Conservation (phyloP, 2,329 filamentous ascomycete species). For the Pyricularia grisea region DNA sequence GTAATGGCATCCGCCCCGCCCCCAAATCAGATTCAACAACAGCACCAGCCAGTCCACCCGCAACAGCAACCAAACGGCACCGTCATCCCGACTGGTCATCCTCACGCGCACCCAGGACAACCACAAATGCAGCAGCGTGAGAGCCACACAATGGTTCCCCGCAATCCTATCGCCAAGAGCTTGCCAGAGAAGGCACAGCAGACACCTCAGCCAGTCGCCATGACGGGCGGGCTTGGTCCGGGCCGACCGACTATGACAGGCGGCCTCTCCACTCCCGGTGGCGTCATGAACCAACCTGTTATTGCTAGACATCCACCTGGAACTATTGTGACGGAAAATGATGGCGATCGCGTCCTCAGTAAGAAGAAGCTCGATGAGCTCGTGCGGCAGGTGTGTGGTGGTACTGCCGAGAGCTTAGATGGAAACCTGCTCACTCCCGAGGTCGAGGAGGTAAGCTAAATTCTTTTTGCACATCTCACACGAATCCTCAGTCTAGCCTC, state of each 20-base stretch:
- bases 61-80: conserved; percentile 15
- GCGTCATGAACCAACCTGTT: conserved; percentile 80
- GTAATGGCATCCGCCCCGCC: conserved; percentile 15
- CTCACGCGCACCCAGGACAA: conserved; percentile 12
- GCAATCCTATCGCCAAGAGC: conserved; percentile 76
- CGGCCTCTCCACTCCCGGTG: conserved; percentile 66
- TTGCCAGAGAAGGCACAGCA: conserved; percentile 59
- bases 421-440: conserved; percentile 78
- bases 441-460: conserved; percentile 73
- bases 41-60: conserved; percentile 3
- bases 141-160: conserved; percentile 23
- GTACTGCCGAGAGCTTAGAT: conserved; percentile 60
- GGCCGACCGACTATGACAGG: conserved; percentile 76
- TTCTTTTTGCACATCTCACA: background rate
- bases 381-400: conserved; percentile 85
- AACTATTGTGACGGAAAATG: conserved; percentile 78
- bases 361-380: conserved; percentile 97
- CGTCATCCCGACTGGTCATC: conserved; percentile 17
- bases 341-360: conserved; percentile 86
- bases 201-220: conserved; percentile 63
- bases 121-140: conserved; percentile 26
- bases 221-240: conserved; percentile 51
- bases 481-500: background rate
- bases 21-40: conserved; percentile 6
- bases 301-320: conserved; percentile 60